phyloP scores from a whole-genome alignment of 2,329 filamentous ascomycete species.

The Clarireedia homoeocarpa region DNA sequence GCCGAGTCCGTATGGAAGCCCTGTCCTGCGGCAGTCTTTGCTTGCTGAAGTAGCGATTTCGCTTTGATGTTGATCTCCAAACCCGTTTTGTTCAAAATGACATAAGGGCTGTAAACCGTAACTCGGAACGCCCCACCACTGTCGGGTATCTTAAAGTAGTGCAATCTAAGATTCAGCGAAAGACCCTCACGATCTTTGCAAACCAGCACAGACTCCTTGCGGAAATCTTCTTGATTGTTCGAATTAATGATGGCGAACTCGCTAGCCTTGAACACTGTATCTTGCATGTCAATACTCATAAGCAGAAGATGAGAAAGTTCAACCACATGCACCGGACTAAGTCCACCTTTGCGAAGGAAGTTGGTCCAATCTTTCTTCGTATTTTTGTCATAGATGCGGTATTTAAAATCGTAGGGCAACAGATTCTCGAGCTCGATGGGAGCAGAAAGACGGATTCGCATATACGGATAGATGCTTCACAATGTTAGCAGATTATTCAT shows the following conservation, averaged over 20 bases:
- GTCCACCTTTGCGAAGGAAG: conserved; percentile 89
- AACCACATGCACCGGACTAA: conserved; percentile 95
- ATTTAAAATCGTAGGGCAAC: conserved; percentile 97
- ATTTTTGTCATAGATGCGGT: conserved; percentile 97
- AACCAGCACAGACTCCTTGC: conserved; percentile 67
- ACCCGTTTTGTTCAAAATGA: conserved; percentile 91
- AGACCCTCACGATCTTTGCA: conserved; percentile 82
- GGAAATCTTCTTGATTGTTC: conserved; percentile 79
- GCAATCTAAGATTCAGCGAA: conserved; percentile 71
- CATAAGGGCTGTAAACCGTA: conserved; percentile 89
- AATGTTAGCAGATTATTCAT: conserved; percentile 26
- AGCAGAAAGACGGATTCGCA: conserved; percentile 85
- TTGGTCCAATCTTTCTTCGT: conserved; percentile 99
- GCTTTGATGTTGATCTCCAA: conserved; percentile 80
- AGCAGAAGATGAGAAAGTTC: conserved; percentile 89
- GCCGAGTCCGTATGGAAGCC: conserved; percentile 46
- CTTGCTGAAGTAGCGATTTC: conserved; percentile 79
- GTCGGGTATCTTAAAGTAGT: conserved; percentile 85
- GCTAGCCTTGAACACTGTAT: conserved; percentile 87
- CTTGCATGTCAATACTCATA: conserved; percentile 92
- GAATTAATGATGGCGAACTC: conserved; percentile 98
- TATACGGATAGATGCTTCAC: conserved; percentile 75
- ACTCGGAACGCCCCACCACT: conserved; percentile 95
- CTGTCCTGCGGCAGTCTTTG: conserved; percentile 78
- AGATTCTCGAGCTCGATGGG: conserved; percentile 93